phyloP scores from a whole-genome alignment of 2,329 filamentous ascomycete genomes.

The Lasiodiplodia sp. region DNA sequence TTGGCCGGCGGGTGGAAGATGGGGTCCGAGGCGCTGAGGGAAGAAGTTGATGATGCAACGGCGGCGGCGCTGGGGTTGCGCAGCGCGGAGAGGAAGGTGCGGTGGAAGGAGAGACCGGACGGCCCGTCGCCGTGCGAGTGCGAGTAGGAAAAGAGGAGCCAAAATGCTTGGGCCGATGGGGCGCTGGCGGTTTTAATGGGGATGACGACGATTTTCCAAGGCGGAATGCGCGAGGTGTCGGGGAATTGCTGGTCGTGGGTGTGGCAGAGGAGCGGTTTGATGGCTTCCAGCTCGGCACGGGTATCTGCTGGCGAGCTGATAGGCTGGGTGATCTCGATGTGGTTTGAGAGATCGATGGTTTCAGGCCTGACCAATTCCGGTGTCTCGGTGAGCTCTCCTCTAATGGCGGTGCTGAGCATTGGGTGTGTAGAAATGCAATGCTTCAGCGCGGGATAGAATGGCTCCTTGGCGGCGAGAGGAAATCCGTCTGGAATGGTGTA shows the following conservation, averaged over 20 bases:
- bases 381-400: slow-evolving; percentile 47
- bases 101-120: slow-evolving; percentile 53
- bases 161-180: slow-evolving; percentile 35
- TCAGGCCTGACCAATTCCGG: slow-evolving; percentile 43
- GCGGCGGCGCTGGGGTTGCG: slow-evolving; percentile 22
- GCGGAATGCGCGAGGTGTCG: slow-evolving; percentile 41
- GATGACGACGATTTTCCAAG: slow-evolving; percentile 54
- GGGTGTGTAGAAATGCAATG: slow-evolving; percentile 50
- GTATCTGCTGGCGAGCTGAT: slow-evolving; percentile 14
- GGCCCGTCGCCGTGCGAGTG: slow-evolving; percentile 56
- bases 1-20: neutral
- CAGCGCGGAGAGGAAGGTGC: slow-evolving; percentile 45
- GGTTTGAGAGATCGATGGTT: slow-evolving; percentile 48
- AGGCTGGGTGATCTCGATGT: slow-evolving; percentile 45
- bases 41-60: neutral
- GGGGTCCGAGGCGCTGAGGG: neutral
- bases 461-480: neutral
- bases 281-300: slow-evolving; percentile 27
- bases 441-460: slow-evolving; percentile 40
- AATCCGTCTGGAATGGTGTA: slow-evolving; percentile 26
- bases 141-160: slow-evolving; percentile 53
- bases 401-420: slow-evolving; percentile 48
- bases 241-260: slow-evolving; percentile 47
- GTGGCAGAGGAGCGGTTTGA: slow-evolving; percentile 39
- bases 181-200: slow-evolving; percentile 34